Conservation (phyloP, 139 green algal species). For the Asterochloris erici region DNA sequence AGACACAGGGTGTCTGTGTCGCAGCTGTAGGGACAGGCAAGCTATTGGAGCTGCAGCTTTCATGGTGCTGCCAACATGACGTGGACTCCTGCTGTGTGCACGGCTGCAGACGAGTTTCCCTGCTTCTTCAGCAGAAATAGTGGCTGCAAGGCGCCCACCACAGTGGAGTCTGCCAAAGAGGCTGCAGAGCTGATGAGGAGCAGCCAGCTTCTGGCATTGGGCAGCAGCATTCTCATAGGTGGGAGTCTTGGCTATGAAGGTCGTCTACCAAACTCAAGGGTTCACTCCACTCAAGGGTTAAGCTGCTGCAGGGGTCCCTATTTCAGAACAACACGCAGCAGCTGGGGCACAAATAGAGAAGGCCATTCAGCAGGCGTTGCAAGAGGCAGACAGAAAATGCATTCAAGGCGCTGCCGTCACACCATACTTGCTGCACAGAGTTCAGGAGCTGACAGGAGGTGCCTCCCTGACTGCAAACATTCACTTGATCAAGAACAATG, state of each 20-base stretch:
- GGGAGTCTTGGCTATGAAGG: neutral
- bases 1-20: slow-evolving; percentile 91
- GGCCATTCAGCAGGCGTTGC: slow-evolving; percentile 67
- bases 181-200: slow-evolving; percentile 59
- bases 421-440: slow-evolving; percentile 86
- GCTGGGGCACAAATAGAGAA: slow-evolving; percentile 58
- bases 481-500: slow-evolving; percentile 93
- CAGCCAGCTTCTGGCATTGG: slow-evolving; percentile 38
- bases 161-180: slow-evolving; percentile 58
- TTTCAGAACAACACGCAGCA: slow-evolving; percentile 64
- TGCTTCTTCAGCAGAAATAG: slow-evolving; percentile 88
- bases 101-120: slow-evolving; percentile 81
- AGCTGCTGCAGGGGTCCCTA: slow-evolving; percentile 59
- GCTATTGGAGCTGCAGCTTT: neutral
- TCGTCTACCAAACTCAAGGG: neutral
- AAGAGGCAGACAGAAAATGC: slow-evolving; percentile 53
- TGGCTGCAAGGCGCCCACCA: slow-evolving; percentile 56
- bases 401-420: slow-evolving; percentile 80
- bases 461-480: slow-evolving; percentile 91
- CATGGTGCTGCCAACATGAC: neutral
- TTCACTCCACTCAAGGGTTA: neutral
- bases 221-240: slow-evolving; percentile 67
- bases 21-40: slow-evolving; percentile 48
- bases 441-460: slow-evolving; percentile 77
- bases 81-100: neutral